Evolutionary conservation across 2,329 filamentous ascomycete species (phyloP).

Genomic region (Ophiostoma sp.): DNA sequence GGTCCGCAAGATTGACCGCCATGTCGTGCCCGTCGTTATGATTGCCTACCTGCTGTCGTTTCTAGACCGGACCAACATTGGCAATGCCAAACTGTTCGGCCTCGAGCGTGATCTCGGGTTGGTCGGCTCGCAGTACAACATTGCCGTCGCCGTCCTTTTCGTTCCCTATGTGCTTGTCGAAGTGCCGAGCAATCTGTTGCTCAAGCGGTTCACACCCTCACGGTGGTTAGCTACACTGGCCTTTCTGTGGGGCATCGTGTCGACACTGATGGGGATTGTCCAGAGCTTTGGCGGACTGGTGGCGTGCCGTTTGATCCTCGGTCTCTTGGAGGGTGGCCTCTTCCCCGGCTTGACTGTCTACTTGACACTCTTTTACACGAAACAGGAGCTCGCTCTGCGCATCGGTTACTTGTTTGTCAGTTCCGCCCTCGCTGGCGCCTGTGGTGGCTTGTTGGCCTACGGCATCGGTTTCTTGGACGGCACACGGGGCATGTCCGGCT

Average conservation of each 20-base stretch:
- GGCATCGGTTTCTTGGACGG: conserved; percentile 74
- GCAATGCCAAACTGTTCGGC: conserved; percentile 66
- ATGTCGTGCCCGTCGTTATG: conserved; percentile 10
- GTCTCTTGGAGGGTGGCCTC: conserved; percentile 67
- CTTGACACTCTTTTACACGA: conserved; percentile 75
- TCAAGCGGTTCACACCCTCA: conserved; percentile 63
- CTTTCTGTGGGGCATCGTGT: conserved; percentile 64
- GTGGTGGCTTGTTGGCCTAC: conserved; percentile 71
- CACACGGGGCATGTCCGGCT: conserved; percentile 61
- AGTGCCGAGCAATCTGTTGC: conserved; percentile 63
- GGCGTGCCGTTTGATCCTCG: conserved; percentile 68
- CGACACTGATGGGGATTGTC: conserved; percentile 68
- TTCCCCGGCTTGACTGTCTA: conserved; percentile 70
- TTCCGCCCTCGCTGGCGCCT: conserved; percentile 69
- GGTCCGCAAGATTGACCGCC: conserved; percentile 22
- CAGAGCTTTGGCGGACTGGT: conserved; percentile 65
- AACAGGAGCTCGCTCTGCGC: conserved; percentile 68
- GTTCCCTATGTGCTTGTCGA: conserved; percentile 65
- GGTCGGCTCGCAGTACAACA: conserved; percentile 66
- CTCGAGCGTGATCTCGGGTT: conserved; percentile 64
- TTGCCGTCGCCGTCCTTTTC: conserved; percentile 66
- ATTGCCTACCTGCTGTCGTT: conserved; percentile 20
- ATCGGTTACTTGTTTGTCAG: conserved; percentile 73
- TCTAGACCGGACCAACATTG: conserved; percentile 62
- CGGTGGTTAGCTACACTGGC: conserved; percentile 67